Evolutionary conservation across 169 alveolate species (phyloP), one percentile per base, ranked within the genome.

Genomic region (Eimeria sp.): DNA sequence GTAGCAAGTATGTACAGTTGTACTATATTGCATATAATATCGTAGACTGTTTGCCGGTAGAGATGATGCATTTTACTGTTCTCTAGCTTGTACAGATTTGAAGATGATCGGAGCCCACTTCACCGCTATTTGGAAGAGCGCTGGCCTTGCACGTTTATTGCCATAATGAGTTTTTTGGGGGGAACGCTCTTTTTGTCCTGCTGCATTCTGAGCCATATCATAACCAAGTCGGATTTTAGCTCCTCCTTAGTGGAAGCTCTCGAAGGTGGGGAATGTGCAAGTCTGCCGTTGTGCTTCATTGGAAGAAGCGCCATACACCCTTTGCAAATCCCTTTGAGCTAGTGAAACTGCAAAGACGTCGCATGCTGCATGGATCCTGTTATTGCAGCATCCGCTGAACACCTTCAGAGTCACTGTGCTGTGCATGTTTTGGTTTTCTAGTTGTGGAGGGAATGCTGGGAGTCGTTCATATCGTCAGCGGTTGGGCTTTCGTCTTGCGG

Each of bases 371-470:
- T 40, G 40, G 2, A 34, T 34, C 40, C 40, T 34, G n/a, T 30
- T 25, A 40, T 18, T 16, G 83, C 51, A 4, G 83, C 54, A 73
- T 4, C 30, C 54, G 30, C 16, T 3, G 57, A 40, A 73, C 51
- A 73, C 54, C 83, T 73, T 34, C 57, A 40, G 51, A 18, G 45
- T 40, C 51, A 27, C 34, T n/a, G 43, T 78, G 65, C 49, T 78
- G 67, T n/a, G 70, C 43, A 3, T 45, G 67, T 22, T 34, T 78
- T n/a, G 40, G 49, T 83, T 16, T 34, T 61, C 7, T 49, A 87
- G 93, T 87, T 22, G 67, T 87, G 82, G 93, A 87, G 93, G 82
- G 93, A 6, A 40, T 61, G 18, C n/a, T 87, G 83, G 93, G 93
- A 27, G 93, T 87, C 22, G 27, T 63, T 30, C 22, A 63, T 10